phyloP scores from a whole-genome alignment of 441 rosid genomes.

The Flueggea neowawraea region DNA sequence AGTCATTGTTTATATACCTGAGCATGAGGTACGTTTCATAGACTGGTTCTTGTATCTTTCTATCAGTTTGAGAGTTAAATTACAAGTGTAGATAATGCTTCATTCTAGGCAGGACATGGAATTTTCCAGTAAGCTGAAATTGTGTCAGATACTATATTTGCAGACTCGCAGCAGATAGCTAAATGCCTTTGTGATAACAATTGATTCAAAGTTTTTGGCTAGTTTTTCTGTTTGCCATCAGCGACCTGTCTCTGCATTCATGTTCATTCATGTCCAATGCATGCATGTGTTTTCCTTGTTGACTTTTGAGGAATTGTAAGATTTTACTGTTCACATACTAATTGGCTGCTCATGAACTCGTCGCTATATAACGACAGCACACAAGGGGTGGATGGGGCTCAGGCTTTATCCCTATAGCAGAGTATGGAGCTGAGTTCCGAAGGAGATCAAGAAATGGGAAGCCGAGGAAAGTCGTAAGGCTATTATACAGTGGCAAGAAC shows the following conservation, averaged over 20 bases:
- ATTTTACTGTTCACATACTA: neutral
- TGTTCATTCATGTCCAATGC: too few species aligned
- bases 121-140: too few species aligned
- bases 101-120: too few species aligned
- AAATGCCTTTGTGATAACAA: too few species aligned
- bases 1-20: constrained; percentile 71
- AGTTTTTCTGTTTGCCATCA: too few species aligned
- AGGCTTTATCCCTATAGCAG: constrained; percentile 77
- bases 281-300: too few species aligned
- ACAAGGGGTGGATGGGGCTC: constrained; percentile 53
- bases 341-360: neutral
- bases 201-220: too few species aligned
- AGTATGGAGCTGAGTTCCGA: constrained; percentile 70
- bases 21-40: constrained; percentile 60
- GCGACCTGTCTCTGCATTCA: too few species aligned
- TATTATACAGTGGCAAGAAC: constrained; percentile 82
- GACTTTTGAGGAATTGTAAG: too few species aligned
- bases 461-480: constrained; percentile 66
- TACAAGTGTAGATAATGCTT: neutral
- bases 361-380: constrained; percentile 41
- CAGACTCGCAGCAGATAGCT: too few species aligned
- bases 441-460: constrained; percentile 50
- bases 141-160: too few species aligned
- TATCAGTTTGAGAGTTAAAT: neutral
- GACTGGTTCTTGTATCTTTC: neutral